These are phyloP conservation scores for Xylariaceae sp. DNA, from an alignment of 2,329 filamentous ascomycete species.

Conservation along the genomic window DNA sequence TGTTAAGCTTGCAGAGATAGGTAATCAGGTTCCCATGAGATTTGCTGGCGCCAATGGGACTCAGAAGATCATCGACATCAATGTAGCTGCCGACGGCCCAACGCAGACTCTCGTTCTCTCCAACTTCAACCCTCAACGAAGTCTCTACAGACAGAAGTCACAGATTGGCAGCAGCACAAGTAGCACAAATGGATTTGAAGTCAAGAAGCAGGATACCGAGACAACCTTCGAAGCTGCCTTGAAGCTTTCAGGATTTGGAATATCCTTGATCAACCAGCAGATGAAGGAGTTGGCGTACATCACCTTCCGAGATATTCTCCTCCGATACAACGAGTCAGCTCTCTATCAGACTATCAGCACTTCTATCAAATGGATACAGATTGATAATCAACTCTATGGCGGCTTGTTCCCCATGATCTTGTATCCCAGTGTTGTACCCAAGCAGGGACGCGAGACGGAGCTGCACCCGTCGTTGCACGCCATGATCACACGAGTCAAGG, in stretches of 20 bases:
- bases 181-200: constrained; percentile 72
- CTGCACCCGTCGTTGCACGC: constrained; percentile 91
- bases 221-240: constrained; percentile 87
- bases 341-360: constrained; percentile 88
- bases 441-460: constrained; percentile 93
- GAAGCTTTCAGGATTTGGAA: constrained; percentile 80
- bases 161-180: constrained; percentile 49
- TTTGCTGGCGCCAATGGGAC: constrained; percentile 62
- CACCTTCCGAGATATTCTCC: constrained; percentile 82
- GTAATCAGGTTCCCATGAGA: constrained; percentile 92
- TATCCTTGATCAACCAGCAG: constrained; percentile 90
- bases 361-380: constrained; percentile 96
- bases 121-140: constrained; percentile 89
- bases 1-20: constrained; percentile 93
- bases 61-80: constrained; percentile 91
- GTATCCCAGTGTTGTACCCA: constrained; percentile 95
- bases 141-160: constrained; percentile 67
- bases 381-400: constrained; percentile 97
- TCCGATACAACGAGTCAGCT: constrained; percentile 89
- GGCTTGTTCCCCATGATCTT: constrained; percentile 96
- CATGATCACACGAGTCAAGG: constrained; percentile 90
- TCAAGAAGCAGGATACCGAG: constrained; percentile 84
- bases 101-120: constrained; percentile 92
- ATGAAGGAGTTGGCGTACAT: constrained; percentile 89
- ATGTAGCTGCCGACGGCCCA: constrained; percentile 89